These are phyloP conservation scores for Heterococcus sp. DNA, from an alignment of 108 stramenopile species.

Conservation along the genomic window DNA sequence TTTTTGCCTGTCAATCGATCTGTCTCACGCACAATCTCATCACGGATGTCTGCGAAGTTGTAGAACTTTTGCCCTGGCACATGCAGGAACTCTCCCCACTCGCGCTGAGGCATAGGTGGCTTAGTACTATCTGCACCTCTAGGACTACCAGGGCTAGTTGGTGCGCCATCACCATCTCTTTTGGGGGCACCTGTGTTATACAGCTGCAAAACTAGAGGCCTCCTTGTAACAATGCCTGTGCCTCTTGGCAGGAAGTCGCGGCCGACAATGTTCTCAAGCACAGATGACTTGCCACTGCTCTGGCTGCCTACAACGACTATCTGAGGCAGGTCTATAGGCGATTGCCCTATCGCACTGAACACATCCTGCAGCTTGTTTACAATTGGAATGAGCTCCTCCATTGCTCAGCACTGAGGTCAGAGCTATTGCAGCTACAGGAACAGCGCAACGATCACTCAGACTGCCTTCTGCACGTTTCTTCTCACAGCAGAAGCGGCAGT, in stretches of 20 bases:
- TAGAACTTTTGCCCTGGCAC: slow-evolving; percentile 75
- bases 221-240: slow-evolving; percentile 92
- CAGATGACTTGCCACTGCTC: slow-evolving; percentile 90
- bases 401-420: slow-evolving; percentile 36
- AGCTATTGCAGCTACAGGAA: not conserved
- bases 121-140: slow-evolving; percentile 1
- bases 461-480: too few species aligned
- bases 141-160: not conserved
- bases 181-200: slow-evolving; percentile 25
- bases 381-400: slow-evolving; percentile 97
- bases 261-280: slow-evolving; percentile 83
- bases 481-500: too few species aligned
- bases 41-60: slow-evolving; percentile 79
- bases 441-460: too few species aligned
- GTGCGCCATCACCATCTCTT: slow-evolving; percentile 15
- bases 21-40: slow-evolving; percentile 89
- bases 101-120: slow-evolving; percentile 26
- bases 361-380: slow-evolving; percentile 97
- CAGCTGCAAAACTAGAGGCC: slow-evolving; percentile 84
- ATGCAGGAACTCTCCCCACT: slow-evolving; percentile 83
- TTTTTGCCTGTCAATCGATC: slow-evolving; percentile 87
- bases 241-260: slow-evolving; percentile 89
- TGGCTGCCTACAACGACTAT: slow-evolving; percentile 83
- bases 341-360: slow-evolving; percentile 85
- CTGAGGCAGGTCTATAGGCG: slow-evolving; percentile 91